These are phyloP conservation scores for Colletotrichum viniferum DNA, from an alignment of 2,329 filamentous ascomycete species.

Conservation along the genomic window DNA sequence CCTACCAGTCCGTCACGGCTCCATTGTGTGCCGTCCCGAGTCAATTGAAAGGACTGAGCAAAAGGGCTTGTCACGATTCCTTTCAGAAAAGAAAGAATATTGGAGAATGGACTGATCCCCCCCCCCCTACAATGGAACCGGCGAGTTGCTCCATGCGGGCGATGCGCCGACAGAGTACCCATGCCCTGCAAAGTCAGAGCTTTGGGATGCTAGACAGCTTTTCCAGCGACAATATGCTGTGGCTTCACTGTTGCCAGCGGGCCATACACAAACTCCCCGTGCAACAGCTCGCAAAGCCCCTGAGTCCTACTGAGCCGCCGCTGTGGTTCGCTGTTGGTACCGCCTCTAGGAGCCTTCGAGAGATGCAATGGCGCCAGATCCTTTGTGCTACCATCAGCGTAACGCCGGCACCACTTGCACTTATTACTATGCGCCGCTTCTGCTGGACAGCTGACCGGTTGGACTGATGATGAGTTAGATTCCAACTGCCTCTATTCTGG, in stretches of 20 bases:
- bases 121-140: not conserved
- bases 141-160: not conserved
- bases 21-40: not conserved
- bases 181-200: not conserved
- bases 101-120: not conserved
- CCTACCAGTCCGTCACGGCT: not conserved
- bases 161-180: not conserved
- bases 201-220: not conserved
- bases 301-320: not conserved
- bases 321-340: not conserved
- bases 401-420: not conserved
- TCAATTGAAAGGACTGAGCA: not conserved
- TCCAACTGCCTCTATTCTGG: not conserved
- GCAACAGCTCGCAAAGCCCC: not conserved
- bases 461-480: not conserved
- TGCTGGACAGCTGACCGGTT: not conserved
- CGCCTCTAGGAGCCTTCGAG: not conserved
- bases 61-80: not conserved
- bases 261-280: not conserved
- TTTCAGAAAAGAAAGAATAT: not conserved
- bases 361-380: not conserved
- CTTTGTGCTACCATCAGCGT: not conserved
- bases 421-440: not conserved
- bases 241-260: not conserved
- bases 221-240: not conserved